Evolutionary conservation across 768 basidiomycete species (phyloP).

Genomic region (Pleurotus salmoneostramineus): DNA sequence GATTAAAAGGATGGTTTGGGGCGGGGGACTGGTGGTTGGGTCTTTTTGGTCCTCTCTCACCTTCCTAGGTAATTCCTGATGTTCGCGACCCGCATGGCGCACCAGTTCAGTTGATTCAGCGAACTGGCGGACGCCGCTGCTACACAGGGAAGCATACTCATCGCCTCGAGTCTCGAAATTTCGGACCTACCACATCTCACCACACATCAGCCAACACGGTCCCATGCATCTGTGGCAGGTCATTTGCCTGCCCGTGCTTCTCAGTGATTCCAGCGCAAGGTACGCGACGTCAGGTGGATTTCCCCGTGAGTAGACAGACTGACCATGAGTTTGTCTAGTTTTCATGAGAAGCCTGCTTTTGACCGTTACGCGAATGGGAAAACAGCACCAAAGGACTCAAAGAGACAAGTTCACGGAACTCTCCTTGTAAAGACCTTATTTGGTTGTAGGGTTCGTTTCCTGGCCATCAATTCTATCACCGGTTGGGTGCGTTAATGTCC

Average conservation of each 20-base stretch:
- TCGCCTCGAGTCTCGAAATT: neutral
- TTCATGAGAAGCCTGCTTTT: neutral
- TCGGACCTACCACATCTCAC: neutral
- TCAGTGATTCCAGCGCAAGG: constrained; percentile 6
- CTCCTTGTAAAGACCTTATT: too few relatives aligned
- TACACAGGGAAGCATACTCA: neutral
- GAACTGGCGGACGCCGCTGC: neutral
- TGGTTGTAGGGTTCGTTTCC: too few relatives aligned
- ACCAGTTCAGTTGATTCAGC: neutral
- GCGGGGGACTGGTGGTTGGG: too few relatives aligned
- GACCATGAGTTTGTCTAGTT: too few relatives aligned
- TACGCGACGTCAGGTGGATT: constrained; percentile 6
- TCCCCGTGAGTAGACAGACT: neutral
- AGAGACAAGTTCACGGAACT: too few relatives aligned
- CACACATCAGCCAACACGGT: neutral
- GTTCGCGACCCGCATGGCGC: neutral
- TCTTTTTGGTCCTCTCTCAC: too few relatives aligned
- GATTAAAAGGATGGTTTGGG: too few relatives aligned
- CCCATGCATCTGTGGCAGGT: neutral
- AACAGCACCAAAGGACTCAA: too few relatives aligned
- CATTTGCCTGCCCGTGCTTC: constrained; percentile 1
- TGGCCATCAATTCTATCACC: too few relatives aligned
- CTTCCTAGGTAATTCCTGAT: neutral
- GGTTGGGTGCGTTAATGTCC: too few relatives aligned
- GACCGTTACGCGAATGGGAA: too few relatives aligned